Evolutionary conservation across 305 asterid species (phyloP).

Genomic region (Solanum hybrid): DNA sequence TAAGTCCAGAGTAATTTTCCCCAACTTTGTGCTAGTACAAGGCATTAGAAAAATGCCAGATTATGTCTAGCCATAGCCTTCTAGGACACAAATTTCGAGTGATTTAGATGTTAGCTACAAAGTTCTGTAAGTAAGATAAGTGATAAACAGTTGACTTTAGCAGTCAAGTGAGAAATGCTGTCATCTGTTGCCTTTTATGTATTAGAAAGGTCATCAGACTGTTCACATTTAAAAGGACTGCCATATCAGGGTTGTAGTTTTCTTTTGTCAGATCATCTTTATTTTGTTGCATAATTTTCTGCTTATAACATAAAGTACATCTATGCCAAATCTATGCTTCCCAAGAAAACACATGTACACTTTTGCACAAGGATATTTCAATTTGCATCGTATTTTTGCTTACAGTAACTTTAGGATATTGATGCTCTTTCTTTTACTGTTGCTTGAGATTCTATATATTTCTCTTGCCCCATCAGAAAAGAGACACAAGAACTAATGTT

Average conservation of each 20-base stretch:
- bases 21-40: neutral
- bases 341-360: neutral
- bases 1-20: neutral
- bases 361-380: neutral
- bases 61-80: neutral
- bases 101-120: neutral
- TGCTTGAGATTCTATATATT: neutral
- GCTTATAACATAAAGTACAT: neutral
- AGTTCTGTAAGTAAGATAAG: neutral
- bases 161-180: neutral
- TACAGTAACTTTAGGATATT: neutral
- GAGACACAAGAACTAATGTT: neutral
- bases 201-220: neutral
- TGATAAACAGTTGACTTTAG: neutral
- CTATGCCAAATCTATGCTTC: neutral
- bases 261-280: neutral
- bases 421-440: constrained; percentile 1
- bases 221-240: neutral
- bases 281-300: neutral
- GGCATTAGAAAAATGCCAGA: neutral
- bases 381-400: neutral
- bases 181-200: constrained; percentile 1
- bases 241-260: neutral
- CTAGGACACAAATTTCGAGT: neutral
- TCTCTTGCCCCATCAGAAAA: neutral